Evolutionary conservation across 2,329 filamentous ascomycete species (phyloP).

Genomic region (Gyromitra esculenta): DNA sequence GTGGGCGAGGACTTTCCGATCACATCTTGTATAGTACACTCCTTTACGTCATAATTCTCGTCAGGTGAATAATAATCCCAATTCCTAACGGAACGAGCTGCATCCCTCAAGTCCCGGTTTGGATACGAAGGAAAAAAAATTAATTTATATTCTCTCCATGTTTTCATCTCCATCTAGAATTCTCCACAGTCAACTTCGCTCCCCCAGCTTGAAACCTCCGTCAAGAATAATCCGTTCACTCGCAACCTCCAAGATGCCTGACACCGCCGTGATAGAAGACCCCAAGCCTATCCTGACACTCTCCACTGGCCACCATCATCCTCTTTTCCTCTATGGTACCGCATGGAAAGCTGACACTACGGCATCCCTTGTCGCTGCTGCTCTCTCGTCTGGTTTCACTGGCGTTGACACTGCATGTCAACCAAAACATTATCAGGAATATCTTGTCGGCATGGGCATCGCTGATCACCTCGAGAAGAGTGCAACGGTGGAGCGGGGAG

Average conservation of each 20-base stretch:
- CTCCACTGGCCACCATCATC: slow-evolving; percentile 28
- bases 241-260: slow-evolving; percentile 21
- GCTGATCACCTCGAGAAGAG: slow-evolving; percentile 70
- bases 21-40: background rate
- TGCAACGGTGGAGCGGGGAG: slow-evolving; percentile 66
- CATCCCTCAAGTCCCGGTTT: background rate
- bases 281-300: slow-evolving; percentile 39
- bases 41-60: slow-evolving; percentile 31
- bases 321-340: slow-evolving; percentile 73
- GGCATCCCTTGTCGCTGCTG: slow-evolving; percentile 72
- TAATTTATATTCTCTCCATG: slow-evolving; percentile 5
- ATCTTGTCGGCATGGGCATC: slow-evolving; percentile 74
- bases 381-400: slow-evolving; percentile 74
- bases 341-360: slow-evolving; percentile 84
- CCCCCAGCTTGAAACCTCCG: background rate
- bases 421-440: slow-evolving; percentile 80
- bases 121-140: background rate
- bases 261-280: slow-evolving; percentile 5
- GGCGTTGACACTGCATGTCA: slow-evolving; percentile 81
- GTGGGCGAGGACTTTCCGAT: background rate
- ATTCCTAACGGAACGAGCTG: slow-evolving; percentile 11
- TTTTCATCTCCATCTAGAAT: slow-evolving; percentile 11
- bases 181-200: slow-evolving; percentile 6
- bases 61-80: background rate
- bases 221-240: slow-evolving; percentile 20